Base-by-base conservation (phyloP, 179 eudicot species). In the Beta macrorhiza region DNA sequence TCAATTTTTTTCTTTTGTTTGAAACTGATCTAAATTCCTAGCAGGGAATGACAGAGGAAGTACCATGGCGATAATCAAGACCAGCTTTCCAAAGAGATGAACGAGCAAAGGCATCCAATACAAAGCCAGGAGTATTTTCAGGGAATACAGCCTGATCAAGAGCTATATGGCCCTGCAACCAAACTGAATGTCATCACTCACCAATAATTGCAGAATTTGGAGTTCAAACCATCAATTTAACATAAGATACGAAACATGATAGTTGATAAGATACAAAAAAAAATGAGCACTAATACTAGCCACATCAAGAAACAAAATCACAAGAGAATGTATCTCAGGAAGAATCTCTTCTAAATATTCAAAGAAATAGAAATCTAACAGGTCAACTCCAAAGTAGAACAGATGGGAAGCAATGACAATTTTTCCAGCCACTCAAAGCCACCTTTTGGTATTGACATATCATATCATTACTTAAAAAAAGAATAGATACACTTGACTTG, bases 61-160 rank as follows among this genome's bases (percentile, higher is more conserved):
- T 91, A 96, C 99, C 99, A 83, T 96, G 99, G 64, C 99, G 94
- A 73, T 94, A 96, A 89, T 96, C 99, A 65, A 96, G 98, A 78
- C 99, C 99, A 84, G 91, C 83, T 84, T 96, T 96, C 99, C 99
- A 96, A 59, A 96, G 91, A 52, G 93, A 86, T 75, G 97, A 91
- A 55, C 99, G 95, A n/a, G 99, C 99, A 88, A 96, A 94, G 78
- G 97, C 93, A 88, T 96, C 99, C 88, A 96, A 84, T 72, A 92
- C 97, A 87, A 94, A 94, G 77, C 99, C 99, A 32, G 97, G 97
- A 78, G 98, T 91, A 81, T 90, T 91, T 85, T 96, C 97, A 1
- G 99, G 99, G 81, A 96, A 96, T 79, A 92, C 87, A 62, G 97
- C 98, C 82, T 96, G 93, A 84, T 94, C 99, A 88, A 96, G 97